These are phyloP conservation scores for Triadica sebifera DNA, from an alignment of 345 rosid genomes.

Conservation along the genomic window DNA sequence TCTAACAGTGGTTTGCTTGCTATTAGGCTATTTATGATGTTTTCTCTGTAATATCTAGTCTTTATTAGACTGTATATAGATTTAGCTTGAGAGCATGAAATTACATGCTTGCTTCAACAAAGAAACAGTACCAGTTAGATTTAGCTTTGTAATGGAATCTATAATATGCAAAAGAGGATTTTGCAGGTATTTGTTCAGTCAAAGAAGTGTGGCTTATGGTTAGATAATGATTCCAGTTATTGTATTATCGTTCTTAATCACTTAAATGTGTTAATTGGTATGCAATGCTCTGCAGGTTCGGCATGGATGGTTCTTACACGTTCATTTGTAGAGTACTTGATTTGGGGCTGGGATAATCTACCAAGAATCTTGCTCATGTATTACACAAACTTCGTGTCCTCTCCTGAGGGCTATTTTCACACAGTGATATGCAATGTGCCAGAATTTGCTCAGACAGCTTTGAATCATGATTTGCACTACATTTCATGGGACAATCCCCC, in stretches of 20 bases:
- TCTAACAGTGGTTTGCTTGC: background rate
- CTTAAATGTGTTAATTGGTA: too few species aligned
- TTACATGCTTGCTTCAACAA: background rate
- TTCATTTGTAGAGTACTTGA: conserved; percentile 76
- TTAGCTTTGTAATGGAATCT: background rate
- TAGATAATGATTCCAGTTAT: background rate
- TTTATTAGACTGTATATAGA: background rate
- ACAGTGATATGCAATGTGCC: conserved; percentile 93
- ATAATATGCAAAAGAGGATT: background rate
- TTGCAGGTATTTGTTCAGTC: background rate
- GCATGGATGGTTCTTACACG: conserved; percentile 98
- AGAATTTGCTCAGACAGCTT: conserved; percentile 57
- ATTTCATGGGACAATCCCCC: conserved; percentile 97
- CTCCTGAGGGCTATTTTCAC: conserved; percentile 97
- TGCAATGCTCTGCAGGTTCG: conserved; percentile 54
- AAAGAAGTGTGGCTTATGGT: background rate
- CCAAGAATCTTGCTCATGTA: conserved; percentile 95
- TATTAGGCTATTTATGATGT: background rate
- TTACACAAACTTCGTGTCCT: conserved; percentile 88
- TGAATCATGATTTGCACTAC: conserved; percentile 91
- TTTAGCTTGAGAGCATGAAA: background rate
- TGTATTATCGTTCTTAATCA: too few species aligned
- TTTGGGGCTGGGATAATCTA: conserved; percentile 99
- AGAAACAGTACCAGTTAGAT: background rate
- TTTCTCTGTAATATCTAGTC: background rate